Conservation (phyloP, 108 stramenopile species). For the Stephanodiscus minutulus region DNA sequence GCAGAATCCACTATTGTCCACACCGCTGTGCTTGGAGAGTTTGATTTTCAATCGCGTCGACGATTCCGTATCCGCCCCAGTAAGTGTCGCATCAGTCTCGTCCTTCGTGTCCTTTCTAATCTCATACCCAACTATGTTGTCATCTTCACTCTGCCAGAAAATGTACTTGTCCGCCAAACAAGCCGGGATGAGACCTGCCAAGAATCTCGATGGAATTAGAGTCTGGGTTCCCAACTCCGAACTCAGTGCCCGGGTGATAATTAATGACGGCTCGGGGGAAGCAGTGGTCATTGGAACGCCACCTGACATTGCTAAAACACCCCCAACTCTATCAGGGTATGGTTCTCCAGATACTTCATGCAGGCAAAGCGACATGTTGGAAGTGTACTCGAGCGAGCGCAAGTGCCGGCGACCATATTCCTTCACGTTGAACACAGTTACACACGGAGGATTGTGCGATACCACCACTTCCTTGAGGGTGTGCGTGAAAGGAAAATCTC, state of each 20-base stretch:
- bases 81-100: constrained; percentile 53
- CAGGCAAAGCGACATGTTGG: constrained; percentile 86
- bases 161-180: constrained; percentile 91
- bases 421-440: constrained; percentile 94
- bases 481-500: constrained; percentile 57
- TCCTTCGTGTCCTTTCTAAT: constrained; percentile 55
- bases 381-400: constrained; percentile 91
- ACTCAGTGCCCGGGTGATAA: constrained; percentile 86
- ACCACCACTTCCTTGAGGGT: constrained; percentile 97
- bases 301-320: constrained; percentile 82
- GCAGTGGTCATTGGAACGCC: constrained; percentile 91
- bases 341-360: constrained; percentile 93
- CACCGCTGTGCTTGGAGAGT: constrained; percentile 64
- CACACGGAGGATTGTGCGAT: constrained; percentile 89
- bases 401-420: constrained; percentile 96
- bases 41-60: constrained; percentile 77
- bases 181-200: constrained; percentile 92
- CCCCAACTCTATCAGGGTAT: constrained; percentile 86
- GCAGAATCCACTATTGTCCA: constrained; percentile 90
- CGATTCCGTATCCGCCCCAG: constrained; percentile 49
- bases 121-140: constrained; percentile 90
- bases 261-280: constrained; percentile 73
- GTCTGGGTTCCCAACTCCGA: constrained; percentile 85
- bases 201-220: constrained; percentile 83
- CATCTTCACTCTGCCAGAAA: constrained; percentile 97